These are phyloP conservation scores for Ajuga chamaepitys DNA, from an alignment of 257 asterid genomes.

Conservation along the genomic window DNA sequence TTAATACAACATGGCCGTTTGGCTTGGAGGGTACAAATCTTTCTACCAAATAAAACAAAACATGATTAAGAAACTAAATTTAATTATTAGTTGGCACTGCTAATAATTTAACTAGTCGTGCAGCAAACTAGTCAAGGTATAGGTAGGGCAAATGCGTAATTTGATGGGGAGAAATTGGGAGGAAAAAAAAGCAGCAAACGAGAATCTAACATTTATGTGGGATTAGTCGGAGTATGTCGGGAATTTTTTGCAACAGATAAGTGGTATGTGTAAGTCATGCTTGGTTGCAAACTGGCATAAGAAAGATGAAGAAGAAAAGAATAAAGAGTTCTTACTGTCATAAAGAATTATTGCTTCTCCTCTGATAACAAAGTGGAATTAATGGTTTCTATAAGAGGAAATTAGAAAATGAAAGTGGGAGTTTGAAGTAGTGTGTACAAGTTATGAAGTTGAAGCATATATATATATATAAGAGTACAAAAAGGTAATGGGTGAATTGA, in stretches of 20 bases:
- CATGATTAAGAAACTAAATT: not conserved
- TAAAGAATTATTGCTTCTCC: constrained; percentile 7
- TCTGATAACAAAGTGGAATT: no score
- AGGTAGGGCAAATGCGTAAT: no score
- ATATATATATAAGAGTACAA: constrained; percentile 18
- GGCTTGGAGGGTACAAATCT: constrained; percentile 9
- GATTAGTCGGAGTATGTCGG: no score
- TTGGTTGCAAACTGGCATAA: not conserved
- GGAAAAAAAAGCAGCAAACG: no score
- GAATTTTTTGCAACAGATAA: no score
- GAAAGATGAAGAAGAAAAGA: not conserved
- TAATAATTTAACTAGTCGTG: no score
- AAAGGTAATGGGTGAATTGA: constrained; percentile 9
- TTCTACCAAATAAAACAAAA: not conserved
- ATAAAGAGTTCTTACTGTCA: constrained; percentile 25
- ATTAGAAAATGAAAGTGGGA: not conserved
- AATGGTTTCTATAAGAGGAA: not conserved
- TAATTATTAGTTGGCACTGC: not conserved
- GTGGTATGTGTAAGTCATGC: constrained; percentile 5
- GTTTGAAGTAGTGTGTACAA: constrained; percentile 14
- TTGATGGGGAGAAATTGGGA: no score
- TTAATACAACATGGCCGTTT: not conserved
- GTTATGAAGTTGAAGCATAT: constrained; percentile 18
- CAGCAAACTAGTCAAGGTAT: no score
- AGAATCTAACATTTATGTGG: no score